phyloP scores from a whole-genome alignment of 208 protist species.

The Crithidia sp. region DNA sequence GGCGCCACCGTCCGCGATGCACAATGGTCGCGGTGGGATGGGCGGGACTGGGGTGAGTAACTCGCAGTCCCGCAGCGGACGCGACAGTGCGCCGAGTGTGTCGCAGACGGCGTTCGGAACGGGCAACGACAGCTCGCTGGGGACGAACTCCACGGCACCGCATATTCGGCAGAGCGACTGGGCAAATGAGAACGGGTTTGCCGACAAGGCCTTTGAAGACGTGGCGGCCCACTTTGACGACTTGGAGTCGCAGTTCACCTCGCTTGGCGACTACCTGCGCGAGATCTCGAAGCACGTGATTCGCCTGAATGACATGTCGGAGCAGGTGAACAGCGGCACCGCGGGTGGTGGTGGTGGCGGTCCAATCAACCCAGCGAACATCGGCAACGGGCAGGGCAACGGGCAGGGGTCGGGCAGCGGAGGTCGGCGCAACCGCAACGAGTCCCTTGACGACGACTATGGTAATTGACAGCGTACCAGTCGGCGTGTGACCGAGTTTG shows the following conservation, averaged over 20 bases:
- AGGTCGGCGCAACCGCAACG: conserved; percentile 6
- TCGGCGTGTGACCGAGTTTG: too few species aligned
- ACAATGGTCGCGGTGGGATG: conserved; percentile 4
- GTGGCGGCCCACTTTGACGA: conserved; percentile 71
- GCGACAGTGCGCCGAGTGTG: neutral
- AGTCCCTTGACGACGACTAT: conserved; percentile 10
- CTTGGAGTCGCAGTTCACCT: conserved; percentile 77
- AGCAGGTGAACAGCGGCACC: conserved; percentile 56
- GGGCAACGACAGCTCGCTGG: conserved; percentile 14
- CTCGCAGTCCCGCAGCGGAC: conserved; percentile 24
- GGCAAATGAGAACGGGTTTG: conserved; percentile 50
- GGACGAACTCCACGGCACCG: conserved; percentile 14
- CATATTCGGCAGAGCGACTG: conserved; percentile 32
- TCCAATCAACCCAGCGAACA: neutral
- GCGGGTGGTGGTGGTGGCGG: neutral
- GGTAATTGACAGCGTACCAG: neutral
- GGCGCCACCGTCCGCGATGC: conserved; percentile 1
- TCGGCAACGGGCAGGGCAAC: neutral
- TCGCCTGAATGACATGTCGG: conserved; percentile 83
- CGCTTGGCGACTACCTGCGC: conserved; percentile 74
- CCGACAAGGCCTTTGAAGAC: conserved; percentile 80
- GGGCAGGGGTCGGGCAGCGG: neutral
- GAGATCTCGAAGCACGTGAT: conserved; percentile 84
- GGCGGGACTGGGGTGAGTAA: conserved; percentile 11
- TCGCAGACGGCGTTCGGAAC: neutral